These are phyloP conservation scores for Blastocrithidia nonstop DNA, from an alignment of 208 protist genomes.

Conservation along the genomic window DNA sequence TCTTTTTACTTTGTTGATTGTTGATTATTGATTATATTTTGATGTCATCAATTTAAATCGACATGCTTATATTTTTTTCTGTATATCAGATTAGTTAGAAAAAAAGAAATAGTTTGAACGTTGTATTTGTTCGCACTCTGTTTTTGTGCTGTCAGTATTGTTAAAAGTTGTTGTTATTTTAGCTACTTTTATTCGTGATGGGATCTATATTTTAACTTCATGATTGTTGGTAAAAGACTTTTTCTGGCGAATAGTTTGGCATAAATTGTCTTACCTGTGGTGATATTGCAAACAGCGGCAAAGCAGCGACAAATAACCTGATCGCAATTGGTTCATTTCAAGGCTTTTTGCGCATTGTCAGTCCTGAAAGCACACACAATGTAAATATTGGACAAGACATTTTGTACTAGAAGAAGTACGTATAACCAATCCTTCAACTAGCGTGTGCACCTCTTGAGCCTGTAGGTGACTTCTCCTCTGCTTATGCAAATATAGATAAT, in stretches of 20 bases:
- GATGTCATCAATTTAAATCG: no score
- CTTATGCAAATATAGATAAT: no score
- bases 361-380: slow-evolving; percentile 30
- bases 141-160: no score
- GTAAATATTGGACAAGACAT: slow-evolving; percentile 45
- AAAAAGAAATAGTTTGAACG: neutral
- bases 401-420: slow-evolving; percentile 73
- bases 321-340: slow-evolving; percentile 78
- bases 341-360: slow-evolving; percentile 68
- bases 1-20: slow-evolving; percentile 1
- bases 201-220: slow-evolving; percentile 85
- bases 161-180: no score
- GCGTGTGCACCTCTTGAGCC: slow-evolving; percentile 55
- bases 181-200: slow-evolving; percentile 29
- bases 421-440: slow-evolving; percentile 78
- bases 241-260: slow-evolving; percentile 66
- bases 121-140: no score
- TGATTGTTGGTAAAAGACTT: slow-evolving; percentile 80
- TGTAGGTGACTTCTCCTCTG: slow-evolving; percentile 6
- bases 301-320: no score
- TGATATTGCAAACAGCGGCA: neutral
- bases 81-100: slow-evolving; percentile 1
- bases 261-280: neutral
- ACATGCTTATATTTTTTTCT: slow-evolving; percentile 1
- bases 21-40: no score